Conservation (phyloP, 73 alveolate species). For the Paramecium octaurelia region DNA sequence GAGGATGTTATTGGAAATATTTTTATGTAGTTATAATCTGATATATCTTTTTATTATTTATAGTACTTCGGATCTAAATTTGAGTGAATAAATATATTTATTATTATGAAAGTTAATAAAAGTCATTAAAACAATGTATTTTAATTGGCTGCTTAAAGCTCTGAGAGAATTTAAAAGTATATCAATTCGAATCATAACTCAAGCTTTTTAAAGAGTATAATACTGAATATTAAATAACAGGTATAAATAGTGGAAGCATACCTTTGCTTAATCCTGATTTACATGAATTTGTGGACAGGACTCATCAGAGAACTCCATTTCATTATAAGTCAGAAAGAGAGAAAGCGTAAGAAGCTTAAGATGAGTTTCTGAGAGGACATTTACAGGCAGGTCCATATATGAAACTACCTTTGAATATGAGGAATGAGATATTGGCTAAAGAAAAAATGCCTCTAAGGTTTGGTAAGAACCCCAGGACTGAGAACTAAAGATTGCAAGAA, state of each 20-base stretch:
- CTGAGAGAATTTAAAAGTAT: neutral
- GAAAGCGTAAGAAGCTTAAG: neutral
- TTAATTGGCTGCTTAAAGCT: neutral
- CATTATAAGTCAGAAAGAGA: neutral
- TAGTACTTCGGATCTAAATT: neutral
- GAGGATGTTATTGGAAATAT: no score
- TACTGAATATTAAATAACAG: neutral
- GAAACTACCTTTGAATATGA: neutral
- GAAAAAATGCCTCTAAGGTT: neutral
- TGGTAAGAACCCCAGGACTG: constrained; percentile 12
- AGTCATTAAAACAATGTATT: neutral
- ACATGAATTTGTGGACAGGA: constrained; percentile 40
- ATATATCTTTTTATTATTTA: no score
- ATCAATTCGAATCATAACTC: neutral
- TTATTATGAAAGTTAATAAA: neutral
- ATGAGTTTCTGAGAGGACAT: neutral
- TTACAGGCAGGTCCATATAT: neutral
- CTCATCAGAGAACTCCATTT: neutral
- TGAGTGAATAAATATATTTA: neutral
- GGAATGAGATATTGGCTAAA: neutral
- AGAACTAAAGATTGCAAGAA: neutral
- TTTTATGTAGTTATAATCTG: no score
- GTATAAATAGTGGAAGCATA: neutral
- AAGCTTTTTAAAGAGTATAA: neutral
- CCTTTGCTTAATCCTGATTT: constrained; percentile 53